Conservation (phyloP, 2,329 filamentous ascomycete genomes). For the Penicillium sp. region DNA sequence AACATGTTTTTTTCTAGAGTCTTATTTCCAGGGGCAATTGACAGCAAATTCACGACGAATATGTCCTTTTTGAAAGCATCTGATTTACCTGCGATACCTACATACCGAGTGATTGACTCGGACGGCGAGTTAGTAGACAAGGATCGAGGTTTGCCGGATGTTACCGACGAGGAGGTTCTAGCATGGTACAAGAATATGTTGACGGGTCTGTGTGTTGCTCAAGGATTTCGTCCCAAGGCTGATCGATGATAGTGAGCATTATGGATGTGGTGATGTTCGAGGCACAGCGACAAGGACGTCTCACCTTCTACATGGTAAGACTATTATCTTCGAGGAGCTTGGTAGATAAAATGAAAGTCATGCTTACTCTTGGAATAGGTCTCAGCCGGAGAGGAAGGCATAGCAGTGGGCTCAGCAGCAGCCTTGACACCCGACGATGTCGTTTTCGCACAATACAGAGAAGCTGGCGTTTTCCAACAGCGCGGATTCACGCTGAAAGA, state of each 20-base stretch:
- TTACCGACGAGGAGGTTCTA: slow-evolving; percentile 57
- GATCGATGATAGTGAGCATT: slow-evolving; percentile 55
- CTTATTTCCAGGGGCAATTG: slow-evolving; percentile 85
- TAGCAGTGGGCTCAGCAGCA: slow-evolving; percentile 81
- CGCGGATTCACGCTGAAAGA: slow-evolving; percentile 79
- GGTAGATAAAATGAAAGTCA: too few relatives aligned
- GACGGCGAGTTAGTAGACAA: slow-evolving; percentile 77
- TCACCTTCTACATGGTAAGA: slow-evolving; percentile 94
- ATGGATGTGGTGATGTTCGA: slow-evolving; percentile 99
- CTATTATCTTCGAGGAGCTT: background rate
- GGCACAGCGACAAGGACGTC: slow-evolving; percentile 84
- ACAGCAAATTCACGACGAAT: slow-evolving; percentile 80
- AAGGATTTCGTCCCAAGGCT: slow-evolving; percentile 1
- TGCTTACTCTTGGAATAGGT: slow-evolving; percentile 41
- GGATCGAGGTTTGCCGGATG: slow-evolving; percentile 58
- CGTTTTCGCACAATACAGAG: slow-evolving; percentile 89
- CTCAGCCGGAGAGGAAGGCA: slow-evolving; percentile 87
- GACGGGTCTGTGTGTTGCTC: slow-evolving; percentile 38
- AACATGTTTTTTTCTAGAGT: slow-evolving; percentile 40
- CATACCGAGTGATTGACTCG: slow-evolving; percentile 86
- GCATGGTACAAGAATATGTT: slow-evolving; percentile 61
- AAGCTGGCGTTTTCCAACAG: slow-evolving; percentile 85
- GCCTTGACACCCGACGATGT: slow-evolving; percentile 80
- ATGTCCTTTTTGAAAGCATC: slow-evolving; percentile 73
- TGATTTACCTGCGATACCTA: slow-evolving; percentile 70